Evolutionary conservation across 352 stramenopile genomes (phyloP).

Genomic region (Phytophthora colocasiae): DNA sequence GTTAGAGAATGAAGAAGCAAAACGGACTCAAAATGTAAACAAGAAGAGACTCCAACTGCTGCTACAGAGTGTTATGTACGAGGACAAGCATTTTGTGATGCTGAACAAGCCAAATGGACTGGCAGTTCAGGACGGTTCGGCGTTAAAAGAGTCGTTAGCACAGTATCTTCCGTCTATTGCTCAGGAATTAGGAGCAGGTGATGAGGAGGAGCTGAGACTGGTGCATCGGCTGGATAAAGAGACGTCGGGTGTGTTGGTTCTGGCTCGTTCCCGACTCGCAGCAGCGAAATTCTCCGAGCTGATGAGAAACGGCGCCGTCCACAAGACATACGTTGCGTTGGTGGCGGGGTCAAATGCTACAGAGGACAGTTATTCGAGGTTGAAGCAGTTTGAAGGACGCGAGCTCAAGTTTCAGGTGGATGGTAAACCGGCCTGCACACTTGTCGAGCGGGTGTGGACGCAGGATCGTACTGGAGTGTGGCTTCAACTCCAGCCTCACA

Average conservation of each 20-base stretch:
- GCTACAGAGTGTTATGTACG: constrained; percentile 49
- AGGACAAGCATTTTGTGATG: constrained; percentile 65
- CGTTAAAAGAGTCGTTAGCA: constrained; percentile 48
- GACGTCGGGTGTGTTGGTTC: constrained; percentile 70
- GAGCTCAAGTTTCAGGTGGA: constrained; percentile 48
- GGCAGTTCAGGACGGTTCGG: constrained; percentile 66
- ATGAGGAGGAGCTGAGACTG: constrained; percentile 40
- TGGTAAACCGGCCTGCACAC: constrained; percentile 52
- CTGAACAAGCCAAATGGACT: constrained; percentile 78
- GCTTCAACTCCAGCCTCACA: constrained; percentile 64
- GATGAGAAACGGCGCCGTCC: constrained; percentile 42
- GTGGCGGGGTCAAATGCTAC: constrained; percentile 16
- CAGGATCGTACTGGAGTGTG: constrained; percentile 28
- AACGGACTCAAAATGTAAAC: not conserved
- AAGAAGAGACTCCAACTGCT: constrained; percentile 33
- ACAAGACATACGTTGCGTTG: constrained; percentile 74
- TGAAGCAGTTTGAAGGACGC: constrained; percentile 32
- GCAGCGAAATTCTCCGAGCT: constrained; percentile 67
- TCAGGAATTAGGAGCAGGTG: constrained; percentile 11
- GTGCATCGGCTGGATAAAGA: constrained; percentile 81
- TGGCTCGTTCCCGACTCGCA: constrained; percentile 70
- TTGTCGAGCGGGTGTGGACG: constrained; percentile 36
- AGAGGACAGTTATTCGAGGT: constrained; percentile 3
- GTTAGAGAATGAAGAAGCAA: constrained; percentile 1
- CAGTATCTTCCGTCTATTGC: constrained; percentile 55